Percentiles rank a stretch among this genome's conserved stretches.
Conservation (phyloP, 176 grass and related monocot genomes). For the maize (Zea mays) region Zm-B73-REFERENCE-NAM-5.0 NC_050100.1:207915501-207916000, state of each 20-base stretch:
- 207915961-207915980: conserved; percentile 49
- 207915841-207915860: conserved; percentile 22
- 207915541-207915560: too few species aligned
- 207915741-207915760: background rate
- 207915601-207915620: too few species aligned
- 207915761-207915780: conserved; percentile 19
- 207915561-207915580: too few species aligned
- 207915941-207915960: background rate
- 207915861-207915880: conserved; percentile 22
- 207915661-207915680: too few species aligned
- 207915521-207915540: too few species aligned
- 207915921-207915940: background rate
- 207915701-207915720: background rate
- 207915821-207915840: conserved; percentile 19
- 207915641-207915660: too few species aligned
- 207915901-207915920: background rate
- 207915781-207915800: background rate
- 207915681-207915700: too few species aligned
- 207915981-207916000: conserved; percentile 20
- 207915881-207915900: conserved; percentile 28
- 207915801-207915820: conserved; percentile 34
- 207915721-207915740: background rate
- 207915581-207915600: too few species aligned
- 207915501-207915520: too few species aligned
- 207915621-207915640: too few species aligned